Conservation (phyloP, 441 rosid genomes). For the Gossypium trilobum region DNA sequence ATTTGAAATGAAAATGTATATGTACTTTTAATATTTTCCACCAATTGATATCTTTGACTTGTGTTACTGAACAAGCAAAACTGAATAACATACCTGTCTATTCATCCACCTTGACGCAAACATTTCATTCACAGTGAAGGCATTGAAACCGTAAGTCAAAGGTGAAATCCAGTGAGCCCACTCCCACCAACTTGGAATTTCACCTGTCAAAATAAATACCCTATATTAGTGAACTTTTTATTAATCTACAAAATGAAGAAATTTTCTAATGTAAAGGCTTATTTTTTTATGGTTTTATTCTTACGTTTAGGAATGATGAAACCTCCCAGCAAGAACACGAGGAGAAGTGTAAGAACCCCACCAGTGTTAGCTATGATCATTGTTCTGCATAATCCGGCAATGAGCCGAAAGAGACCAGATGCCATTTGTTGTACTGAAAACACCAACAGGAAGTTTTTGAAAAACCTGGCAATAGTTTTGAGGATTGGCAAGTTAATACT, state of each 20-base stretch:
- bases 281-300: not conserved
- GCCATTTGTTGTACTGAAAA: slow-evolving; percentile 82
- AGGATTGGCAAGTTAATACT: not conserved
- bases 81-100: slow-evolving; percentile 28
- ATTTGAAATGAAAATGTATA: not conserved
- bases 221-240: not conserved
- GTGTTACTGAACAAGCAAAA: not conserved
- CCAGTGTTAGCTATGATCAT: slow-evolving; percentile 75
- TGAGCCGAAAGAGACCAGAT: slow-evolving; percentile 54
- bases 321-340: slow-evolving; percentile 70
- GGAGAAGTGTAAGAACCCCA: slow-evolving; percentile 47
- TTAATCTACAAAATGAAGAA: not conserved
- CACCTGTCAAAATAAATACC: slow-evolving; percentile 24
- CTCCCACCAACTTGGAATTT: slow-evolving; percentile 71
- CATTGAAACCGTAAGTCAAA: slow-evolving; percentile 57
- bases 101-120: slow-evolving; percentile 82
- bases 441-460: slow-evolving; percentile 51
- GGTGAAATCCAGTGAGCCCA: slow-evolving; percentile 92
- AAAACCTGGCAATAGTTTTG: slow-evolving; percentile 42
- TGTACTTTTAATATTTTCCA: not conserved
- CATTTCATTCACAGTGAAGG: slow-evolving; percentile 58
- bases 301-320: slow-evolving; percentile 61
- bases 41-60: not conserved
- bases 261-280: too few relatives aligned
- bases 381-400: slow-evolving; percentile 63